Conservation (phyloP, 2,329 filamentous ascomycete species). For the Cladosporium sp. region DNA sequence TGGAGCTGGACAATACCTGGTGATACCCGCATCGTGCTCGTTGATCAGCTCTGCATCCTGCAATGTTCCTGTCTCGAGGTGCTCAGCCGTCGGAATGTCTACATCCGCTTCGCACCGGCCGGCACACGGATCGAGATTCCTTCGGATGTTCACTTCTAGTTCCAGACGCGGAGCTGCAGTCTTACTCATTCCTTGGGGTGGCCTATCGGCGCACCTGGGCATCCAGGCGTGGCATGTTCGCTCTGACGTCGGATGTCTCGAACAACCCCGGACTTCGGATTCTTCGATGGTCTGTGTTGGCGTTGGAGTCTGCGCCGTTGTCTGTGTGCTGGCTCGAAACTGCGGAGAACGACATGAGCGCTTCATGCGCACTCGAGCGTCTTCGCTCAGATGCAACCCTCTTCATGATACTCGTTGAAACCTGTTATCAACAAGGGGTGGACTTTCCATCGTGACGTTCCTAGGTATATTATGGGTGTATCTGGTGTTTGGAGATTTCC, state of each 20-base stretch:
- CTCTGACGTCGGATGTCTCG: conserved; percentile 1
- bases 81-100: neutral
- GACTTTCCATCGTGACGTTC: neutral
- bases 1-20: neutral
- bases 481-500: neutral
- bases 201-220: neutral
- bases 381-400: neutral
- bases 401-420: neutral
- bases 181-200: neutral
- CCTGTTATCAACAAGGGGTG: neutral
- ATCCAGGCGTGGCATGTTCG: neutral
- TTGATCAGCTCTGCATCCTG: neutral
- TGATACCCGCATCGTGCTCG: neutral
- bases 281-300: neutral
- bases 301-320: neutral
- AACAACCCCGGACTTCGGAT: conserved; percentile 4
- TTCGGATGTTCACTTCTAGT: conserved; percentile 1
- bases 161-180: neutral
- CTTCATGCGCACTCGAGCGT: neutral
- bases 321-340: neutral
- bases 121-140: conserved; percentile 3
- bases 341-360: neutral
- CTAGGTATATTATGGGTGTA: neutral
- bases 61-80: neutral
- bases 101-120: neutral